These are phyloP conservation scores for Lantana camara DNA, from an alignment of 257 asterid species.

Conservation along the genomic window DNA sequence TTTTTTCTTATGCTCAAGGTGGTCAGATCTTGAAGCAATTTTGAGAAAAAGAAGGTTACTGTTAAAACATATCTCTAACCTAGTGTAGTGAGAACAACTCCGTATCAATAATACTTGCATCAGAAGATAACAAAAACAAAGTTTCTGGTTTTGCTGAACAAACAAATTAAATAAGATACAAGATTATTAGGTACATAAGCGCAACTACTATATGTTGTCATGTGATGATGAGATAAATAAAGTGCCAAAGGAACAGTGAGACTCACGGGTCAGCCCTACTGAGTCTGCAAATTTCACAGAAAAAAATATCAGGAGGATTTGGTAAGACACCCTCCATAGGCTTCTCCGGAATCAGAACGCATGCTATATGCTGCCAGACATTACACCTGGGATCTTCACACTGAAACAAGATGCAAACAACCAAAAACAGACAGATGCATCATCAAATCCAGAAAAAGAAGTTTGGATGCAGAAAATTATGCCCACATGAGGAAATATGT, in stretches of 20 bases:
- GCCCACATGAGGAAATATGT: slow-evolving; percentile 20
- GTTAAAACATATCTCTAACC: slow-evolving; percentile 20
- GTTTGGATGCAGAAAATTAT: slow-evolving; percentile 9
- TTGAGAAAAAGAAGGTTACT: not conserved
- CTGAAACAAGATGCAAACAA: slow-evolving; percentile 50
- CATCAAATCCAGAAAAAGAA: slow-evolving; percentile 3
- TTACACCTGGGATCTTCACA: slow-evolving; percentile 88
- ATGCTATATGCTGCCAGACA: slow-evolving; percentile 92
- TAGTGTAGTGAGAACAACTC: not conserved
- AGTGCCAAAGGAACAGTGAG: slow-evolving; percentile 23
- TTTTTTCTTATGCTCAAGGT: not conserved
- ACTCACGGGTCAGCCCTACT: slow-evolving; percentile 98
- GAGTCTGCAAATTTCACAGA: slow-evolving; percentile 92
- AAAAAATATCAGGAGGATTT: slow-evolving; percentile 69
- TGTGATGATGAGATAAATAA: slow-evolving; percentile 12
- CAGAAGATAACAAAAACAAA: slow-evolving; percentile 2
- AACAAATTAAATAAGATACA: not conserved
- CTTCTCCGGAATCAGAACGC: slow-evolving; percentile 90
- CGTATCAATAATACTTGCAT: not conserved
- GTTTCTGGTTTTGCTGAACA: no score
- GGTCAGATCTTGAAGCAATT: not conserved
- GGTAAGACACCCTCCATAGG: slow-evolving; percentile 72
- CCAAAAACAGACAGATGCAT: slow-evolving; percentile 19
- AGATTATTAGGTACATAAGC: not conserved
- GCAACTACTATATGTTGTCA: not conserved